Base-by-base conservation (phyloP, 2,329 filamentous ascomycete species). In the Diaporthe citriasiana region DNA sequence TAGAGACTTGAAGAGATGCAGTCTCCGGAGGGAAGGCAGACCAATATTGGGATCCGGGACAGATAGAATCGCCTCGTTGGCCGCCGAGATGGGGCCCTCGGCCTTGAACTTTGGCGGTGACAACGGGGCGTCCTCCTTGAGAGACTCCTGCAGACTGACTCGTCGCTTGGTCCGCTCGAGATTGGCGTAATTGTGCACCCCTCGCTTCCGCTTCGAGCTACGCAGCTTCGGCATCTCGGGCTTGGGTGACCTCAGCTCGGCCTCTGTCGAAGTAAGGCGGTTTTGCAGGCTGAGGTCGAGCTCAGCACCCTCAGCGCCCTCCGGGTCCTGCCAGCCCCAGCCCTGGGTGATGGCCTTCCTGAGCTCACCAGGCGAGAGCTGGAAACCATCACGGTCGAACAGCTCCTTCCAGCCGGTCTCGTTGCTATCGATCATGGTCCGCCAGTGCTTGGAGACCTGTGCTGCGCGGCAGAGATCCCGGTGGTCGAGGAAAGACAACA, bases 301-400 rank as follows among this genome's bases (percentile, higher is more conserved):
- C 82, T 99, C 97, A 72, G 89, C 94, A 33, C 93, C 94, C 70
- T 94, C 90, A 5, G 88, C 83, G 0, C 93, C 93, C 72, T 91
- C 89, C 0, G 95, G 94, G 80, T 96, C 94, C 81, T 99, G 97
- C 95, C 97, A 99, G 19, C 95, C 97, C 97, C 97, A 99, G 19
- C 97, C 97, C 85, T 98, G 94, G 55, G 88, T 87, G 72, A 98
- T 95, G 40, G 97, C 95, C 78, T 93, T 92, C 77, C 94, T 92
- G 33, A 99, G 87, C 82, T 99, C 97, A 25, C 94, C 94, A 0
- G 92, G 87, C 0, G 95, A 92, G 2, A 99, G 86, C 38, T 86
- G 86, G 82, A 94, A 98, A 0, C 95, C 95, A 81, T 98, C 95
- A 1, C 87, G 88, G 76, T 98, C 95, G 55, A 99, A 92, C 0